Evolutionary conservation across 441 rosid genomes (phyloP), one percentile per base, ranked within the genome.

Genomic region (Adansonia madagascariensis): DNA sequence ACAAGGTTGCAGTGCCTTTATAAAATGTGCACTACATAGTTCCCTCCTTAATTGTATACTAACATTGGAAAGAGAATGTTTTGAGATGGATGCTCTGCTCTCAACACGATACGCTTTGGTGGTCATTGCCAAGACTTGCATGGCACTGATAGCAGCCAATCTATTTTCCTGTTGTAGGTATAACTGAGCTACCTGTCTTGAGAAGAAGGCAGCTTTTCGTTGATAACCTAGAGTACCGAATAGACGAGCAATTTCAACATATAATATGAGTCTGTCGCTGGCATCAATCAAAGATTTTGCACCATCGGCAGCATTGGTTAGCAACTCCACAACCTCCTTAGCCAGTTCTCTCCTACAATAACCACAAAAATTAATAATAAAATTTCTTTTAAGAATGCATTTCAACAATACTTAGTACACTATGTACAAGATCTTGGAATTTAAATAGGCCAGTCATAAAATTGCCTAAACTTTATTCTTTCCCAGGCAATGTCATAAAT

Each of bases 181-280:
- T 87, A 94, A 79, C 87, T 88, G 98, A 78, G 98, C 99, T 20
- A 96, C 98, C 88, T 91, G 96, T 89, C 99, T 92, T 52, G 98
- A 92, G 76, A 94, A 96, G 87, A 96, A 94, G 81, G 98, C 99
- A 75, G 98, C 97, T 87, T 92, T 96, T 78, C 98, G 83, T 76
- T 92, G 95, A 84, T 94, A 96, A 80, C 95, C 98, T 82, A 94
- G 91, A 72, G 82, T 84, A 74, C 99, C 99, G 87, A 86, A 96
- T 64, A 96, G 86, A 73, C 98, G 98, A 69, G 99, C 94, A 81
- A 96, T 82, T 87, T 96, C 99, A 52, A 94, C 88, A 84, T 82
- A 94, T 80, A 96, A 81, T 85, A 96, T 81, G 22, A 96, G 97
- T 80, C 95, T 88, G 82, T 96, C 98, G 61, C 90, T 94, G 6